Evolutionary conservation across 768 basidiomycete genomes (phyloP), one percentile per base, ranked within the genome.

Genomic region (Termitomyces eurrhizus): DNA sequence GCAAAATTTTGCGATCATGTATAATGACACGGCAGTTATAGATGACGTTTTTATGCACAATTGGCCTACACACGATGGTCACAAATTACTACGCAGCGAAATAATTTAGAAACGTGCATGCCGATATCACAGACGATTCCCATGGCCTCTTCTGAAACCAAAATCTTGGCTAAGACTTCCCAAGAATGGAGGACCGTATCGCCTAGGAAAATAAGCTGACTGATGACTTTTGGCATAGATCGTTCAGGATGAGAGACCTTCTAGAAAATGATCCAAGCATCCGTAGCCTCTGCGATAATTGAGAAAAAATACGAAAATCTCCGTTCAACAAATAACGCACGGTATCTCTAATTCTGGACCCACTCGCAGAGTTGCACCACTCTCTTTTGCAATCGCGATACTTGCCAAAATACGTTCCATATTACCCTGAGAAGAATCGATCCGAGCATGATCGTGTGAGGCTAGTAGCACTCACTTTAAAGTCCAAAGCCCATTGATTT

Each of bases 341-440:
- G 96, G 89, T 63, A 99, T 94, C 75, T 99, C 97, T 7, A 98
- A 80, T 70, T 98, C 97, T 9, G 97, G 97, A 12, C 97, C 97
- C 26, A 99, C 96, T 70, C 97, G 81, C 36, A 99, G 76, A 3
- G 89, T 90, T 12, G 95, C 95, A 3, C 95, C 95, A 58, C 87
- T 81, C 57, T 83, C 81, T 72, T 96, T 98, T 3, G 97, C 96
- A 52, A 95, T 84, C 4, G 78, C 75, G 63, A 99, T 98, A 62
- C 93, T 96, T 50, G 83, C 80, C 44, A 98, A 73, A 59, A 98
- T 98, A 24, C 97, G 86, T 65, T 94, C 90, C 68, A 90, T 84
- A 70, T 98, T 99, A 32, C 97, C 97, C 93, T 97, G 58, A 7
- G 16, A 35, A 35, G 44, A 48, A 26, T 60, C 50, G 12, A 29